Base-by-base conservation (phyloP, 1,284 basidiomycete genomes). In the Malassezia arunalokei region DNA sequence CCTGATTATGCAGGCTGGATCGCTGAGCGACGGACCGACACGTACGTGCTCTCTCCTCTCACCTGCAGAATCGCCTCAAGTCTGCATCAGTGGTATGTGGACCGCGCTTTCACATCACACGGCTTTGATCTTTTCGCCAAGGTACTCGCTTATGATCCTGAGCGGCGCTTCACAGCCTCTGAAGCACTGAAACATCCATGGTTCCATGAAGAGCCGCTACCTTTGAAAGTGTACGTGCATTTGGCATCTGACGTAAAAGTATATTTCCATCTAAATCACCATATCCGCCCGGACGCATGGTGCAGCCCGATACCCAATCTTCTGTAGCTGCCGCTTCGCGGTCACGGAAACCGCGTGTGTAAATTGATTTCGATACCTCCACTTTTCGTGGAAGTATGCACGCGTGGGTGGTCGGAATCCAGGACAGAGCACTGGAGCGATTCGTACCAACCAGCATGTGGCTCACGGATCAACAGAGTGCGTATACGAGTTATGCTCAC, bases 111-210 rank as follows among this genome's bases (percentile, higher is more conserved):
- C 43, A 49, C 48, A 4, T 58, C 56, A 8, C 54, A 60, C 14
- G 69, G 71, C 9, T 66, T 60, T 43, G 58, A 57, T 12, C 54
- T 73, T 6, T 64, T 73, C 40, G 64, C 71, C 31, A 30, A 46
- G 8, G 51, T 73, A 8, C 54, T 73, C 6, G 60, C 82, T 24
- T 98, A 91, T 76, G 89, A 96, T 74, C 92, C 92, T 0, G 83
- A 85, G 58, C 82, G 80, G 60, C 79, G 94, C 12, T 78, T 95
- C 35, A 88, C 85, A 0, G 88, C 90, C 0, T 79, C 81, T 58
- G 81, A 87, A 58, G 84, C 87, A 0, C 76, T 98, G 1, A 77
- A 78, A 12, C 91, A 96, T 73, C 68, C 73, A 0, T 81, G 78
- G 77, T 80, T 79, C 60, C 71, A 67, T 14, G 76, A 76, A 27